These are phyloP conservation scores for Boletus tomentosulus DNA, from an alignment of 768 basidiomycete species.

Conservation along the genomic window DNA sequence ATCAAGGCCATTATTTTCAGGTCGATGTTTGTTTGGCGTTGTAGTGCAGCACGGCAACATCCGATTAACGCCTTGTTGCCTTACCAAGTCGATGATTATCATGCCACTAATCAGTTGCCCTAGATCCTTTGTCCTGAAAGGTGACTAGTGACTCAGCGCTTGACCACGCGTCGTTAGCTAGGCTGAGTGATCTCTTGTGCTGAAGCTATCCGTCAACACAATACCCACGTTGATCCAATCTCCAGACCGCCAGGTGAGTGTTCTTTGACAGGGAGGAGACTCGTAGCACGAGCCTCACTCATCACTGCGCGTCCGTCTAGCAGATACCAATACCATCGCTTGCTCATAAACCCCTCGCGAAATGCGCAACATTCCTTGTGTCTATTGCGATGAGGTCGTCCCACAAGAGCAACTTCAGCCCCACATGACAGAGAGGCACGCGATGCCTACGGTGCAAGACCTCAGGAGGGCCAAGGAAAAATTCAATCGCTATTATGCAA, in stretches of 20 bases:
- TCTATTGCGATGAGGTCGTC: conserved; percentile 10
- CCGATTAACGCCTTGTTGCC: conserved; percentile 3
- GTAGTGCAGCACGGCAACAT: conserved; percentile 14
- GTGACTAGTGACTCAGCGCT: too few species aligned
- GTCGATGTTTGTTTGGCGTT: conserved; percentile 18
- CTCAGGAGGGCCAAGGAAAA: conserved; percentile 1
- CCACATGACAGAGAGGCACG: conserved; percentile 14
- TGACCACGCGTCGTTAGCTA: too few species aligned
- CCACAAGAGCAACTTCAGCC: conserved; percentile 2
- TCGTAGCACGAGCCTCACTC: not conserved
- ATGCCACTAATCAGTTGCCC: too few species aligned
- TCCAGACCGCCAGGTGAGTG: too few species aligned
- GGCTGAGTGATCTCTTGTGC: too few species aligned
- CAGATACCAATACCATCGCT: not conserved
- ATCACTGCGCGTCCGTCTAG: too few species aligned
- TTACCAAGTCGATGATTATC: too few species aligned
- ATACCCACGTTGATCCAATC: too few species aligned
- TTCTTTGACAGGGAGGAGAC: too few species aligned
- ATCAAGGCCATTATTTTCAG: conserved; percentile 1
- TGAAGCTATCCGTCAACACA: too few species aligned
- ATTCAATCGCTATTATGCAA: not conserved
- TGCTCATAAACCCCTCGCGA: too few species aligned
- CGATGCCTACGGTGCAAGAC: conserved; percentile 8
- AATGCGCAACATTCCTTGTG: conserved; percentile 12
- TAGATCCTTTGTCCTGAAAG: not conserved